A percentile compares a stretch with the other conserved stretches of the same genome.
Evolutionary conservation across 2,329 filamentous ascomycete species (phyloP).

Genomic region (Ophiosphaerella narmari): DNA sequence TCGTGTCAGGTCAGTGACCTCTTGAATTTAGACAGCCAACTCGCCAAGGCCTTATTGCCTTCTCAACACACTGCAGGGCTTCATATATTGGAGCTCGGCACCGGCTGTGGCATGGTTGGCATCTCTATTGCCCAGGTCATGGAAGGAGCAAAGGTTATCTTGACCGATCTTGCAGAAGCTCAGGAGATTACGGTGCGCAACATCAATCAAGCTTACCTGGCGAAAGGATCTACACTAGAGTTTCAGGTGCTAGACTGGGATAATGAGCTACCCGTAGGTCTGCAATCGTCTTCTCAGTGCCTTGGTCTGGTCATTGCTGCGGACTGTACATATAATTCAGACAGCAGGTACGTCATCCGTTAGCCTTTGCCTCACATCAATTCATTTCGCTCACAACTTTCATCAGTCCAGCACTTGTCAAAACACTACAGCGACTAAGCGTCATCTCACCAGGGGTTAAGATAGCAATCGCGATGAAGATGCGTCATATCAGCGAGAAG

Average conservation of each 20-base stretch:
- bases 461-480: conserved; percentile 68
- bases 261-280: conserved; percentile 49
- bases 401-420: conserved; percentile 62
- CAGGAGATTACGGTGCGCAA: conserved; percentile 64
- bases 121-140: conserved; percentile 64
- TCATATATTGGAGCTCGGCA: conserved; percentile 66
- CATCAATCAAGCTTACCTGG: conserved; percentile 50
- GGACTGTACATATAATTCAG: conserved; percentile 75
- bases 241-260: conserved; percentile 68
- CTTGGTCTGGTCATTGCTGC: conserved; percentile 68
- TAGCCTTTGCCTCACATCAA: neutral
- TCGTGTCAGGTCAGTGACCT: conserved; percentile 57
- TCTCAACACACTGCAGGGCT: conserved; percentile 19
- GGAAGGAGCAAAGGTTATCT: conserved; percentile 57
- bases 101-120: conserved; percentile 69
- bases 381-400: neutral
- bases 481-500: conserved; percentile 67
- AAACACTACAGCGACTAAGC: conserved; percentile 58
- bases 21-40: conserved; percentile 26
- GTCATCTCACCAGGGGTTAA: conserved; percentile 54
- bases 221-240: conserved; percentile 49
- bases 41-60: conserved; percentile 7
- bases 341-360: conserved; percentile 51
- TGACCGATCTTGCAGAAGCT: conserved; percentile 71
- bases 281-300: conserved; percentile 1